Evolutionary conservation across 176 grass and related monocot genomes (phyloP).

Genomic region (Aegilops umbellulata): DNA sequence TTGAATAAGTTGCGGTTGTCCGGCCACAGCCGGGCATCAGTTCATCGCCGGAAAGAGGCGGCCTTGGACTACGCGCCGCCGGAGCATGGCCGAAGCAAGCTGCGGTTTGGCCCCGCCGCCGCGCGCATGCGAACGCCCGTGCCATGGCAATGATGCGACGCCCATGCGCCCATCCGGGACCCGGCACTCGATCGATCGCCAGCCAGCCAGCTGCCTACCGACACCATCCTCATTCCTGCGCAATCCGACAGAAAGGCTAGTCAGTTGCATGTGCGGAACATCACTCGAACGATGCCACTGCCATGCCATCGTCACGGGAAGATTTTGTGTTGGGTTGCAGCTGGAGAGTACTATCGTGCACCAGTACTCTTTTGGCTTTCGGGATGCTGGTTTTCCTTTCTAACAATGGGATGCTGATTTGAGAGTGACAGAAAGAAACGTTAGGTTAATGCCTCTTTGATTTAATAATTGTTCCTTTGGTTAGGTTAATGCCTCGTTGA

Average conservation of each 20-base stretch:
- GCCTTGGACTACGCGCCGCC: background rate
- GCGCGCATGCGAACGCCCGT: background rate
- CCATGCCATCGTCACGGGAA: background rate
- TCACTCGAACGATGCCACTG: background rate
- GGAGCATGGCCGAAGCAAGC: background rate
- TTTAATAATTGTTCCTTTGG: background rate
- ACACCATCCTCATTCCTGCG: background rate
- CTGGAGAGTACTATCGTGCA: background rate
- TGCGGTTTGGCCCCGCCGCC: background rate
- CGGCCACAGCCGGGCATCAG: background rate
- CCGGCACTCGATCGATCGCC: background rate
- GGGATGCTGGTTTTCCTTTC: background rate
- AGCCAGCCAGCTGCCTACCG: background rate
- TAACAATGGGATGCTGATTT: slow-evolving; percentile 19
- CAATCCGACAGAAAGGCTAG: slow-evolving; percentile 20
- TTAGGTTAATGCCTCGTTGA: background rate
- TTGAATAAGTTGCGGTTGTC: background rate
- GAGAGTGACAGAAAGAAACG: background rate
- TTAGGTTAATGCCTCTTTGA: background rate
- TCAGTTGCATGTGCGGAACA: background rate
- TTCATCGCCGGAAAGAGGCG: background rate
- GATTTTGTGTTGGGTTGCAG: background rate
- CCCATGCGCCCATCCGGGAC: slow-evolving; percentile 1
- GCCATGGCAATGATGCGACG: slow-evolving; percentile 8
- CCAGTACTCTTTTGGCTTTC: background rate